These are phyloP conservation scores for Dactylorhiza incarnata DNA, from an alignment of 106 monocot genomes.

Conservation along the genomic window DNA sequence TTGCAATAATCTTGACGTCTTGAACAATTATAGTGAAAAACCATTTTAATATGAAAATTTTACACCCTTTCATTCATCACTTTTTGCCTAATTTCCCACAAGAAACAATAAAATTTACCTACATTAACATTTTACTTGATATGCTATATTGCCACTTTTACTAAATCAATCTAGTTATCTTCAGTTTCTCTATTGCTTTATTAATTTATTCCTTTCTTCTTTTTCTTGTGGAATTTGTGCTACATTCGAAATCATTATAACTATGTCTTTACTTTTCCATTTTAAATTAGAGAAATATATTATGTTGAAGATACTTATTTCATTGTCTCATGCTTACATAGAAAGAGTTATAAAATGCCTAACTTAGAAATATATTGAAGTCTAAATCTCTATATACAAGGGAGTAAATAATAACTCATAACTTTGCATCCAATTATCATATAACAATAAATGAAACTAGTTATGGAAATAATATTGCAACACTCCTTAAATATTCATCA, in stretches of 20 bases:
- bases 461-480: too few relatives aligned
- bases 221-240: neutral
- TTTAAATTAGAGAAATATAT: neutral
- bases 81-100: neutral
- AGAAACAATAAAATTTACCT: neutral
- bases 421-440: too few relatives aligned
- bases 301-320: too few relatives aligned
- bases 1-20: neutral
- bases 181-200: neutral
- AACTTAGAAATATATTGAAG: too few relatives aligned
- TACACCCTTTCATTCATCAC: neutral
- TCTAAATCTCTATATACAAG: too few relatives aligned
- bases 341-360: too few relatives aligned
- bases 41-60: neutral
- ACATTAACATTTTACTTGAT: slow-evolving; percentile 1
- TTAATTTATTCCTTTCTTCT: neutral
- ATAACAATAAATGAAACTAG: too few relatives aligned
- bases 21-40: neutral
- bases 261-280: neutral
- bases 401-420: too few relatives aligned
- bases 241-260: neutral
- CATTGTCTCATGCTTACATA: too few relatives aligned
- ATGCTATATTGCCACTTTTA: neutral
- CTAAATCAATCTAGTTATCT: neutral
- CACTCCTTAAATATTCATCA: too few relatives aligned